Evolutionary conservation across 75 land plant species (phyloP).

Genomic region (Pinus albicaulis): DNA sequence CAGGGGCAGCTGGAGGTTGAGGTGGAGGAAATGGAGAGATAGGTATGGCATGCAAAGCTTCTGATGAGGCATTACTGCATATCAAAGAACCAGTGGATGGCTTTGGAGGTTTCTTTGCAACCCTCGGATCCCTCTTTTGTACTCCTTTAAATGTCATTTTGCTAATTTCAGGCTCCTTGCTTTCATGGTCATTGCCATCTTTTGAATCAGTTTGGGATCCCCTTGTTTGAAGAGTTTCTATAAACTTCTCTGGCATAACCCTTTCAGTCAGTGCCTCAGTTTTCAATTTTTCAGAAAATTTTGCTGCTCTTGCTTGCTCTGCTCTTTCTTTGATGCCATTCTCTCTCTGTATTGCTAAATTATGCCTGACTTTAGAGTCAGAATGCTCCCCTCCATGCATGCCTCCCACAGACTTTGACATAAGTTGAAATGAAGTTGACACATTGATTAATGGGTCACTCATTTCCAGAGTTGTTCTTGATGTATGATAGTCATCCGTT

Average conservation of each 20-base stretch:
- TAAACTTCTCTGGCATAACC: constrained; percentile 35
- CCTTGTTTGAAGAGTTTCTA: constrained; percentile 6
- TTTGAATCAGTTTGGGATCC: constrained; percentile 20
- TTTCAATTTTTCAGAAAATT: constrained; percentile 27
- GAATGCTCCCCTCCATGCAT: constrained; percentile 79
- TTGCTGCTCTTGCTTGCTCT: constrained; percentile 65
- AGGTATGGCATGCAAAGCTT: constrained; percentile 16
- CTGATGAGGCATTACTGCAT: constrained; percentile 9
- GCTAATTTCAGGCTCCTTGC: constrained; percentile 32
- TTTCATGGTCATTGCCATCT: constrained; percentile 4
- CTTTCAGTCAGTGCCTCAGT: constrained; percentile 17
- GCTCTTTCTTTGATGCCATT: constrained; percentile 79
- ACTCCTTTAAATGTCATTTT: constrained; percentile 76
- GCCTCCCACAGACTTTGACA: constrained; percentile 83
- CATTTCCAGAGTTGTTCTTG: constrained; percentile 2
- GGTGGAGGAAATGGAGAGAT: constrained; percentile 38
- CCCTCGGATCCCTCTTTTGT: constrained; percentile 77
- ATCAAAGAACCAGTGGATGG: constrained; percentile 32
- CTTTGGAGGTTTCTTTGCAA: constrained; percentile 82
- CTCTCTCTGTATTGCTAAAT: constrained; percentile 85
- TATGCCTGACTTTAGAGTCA: constrained; percentile 87
- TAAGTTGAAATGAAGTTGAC: constrained; percentile 73
- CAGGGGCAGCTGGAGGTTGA: constrained; percentile 38
- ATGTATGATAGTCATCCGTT: background rate
- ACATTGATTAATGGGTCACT: constrained; percentile 44